phyloP scores from a whole-genome alignment of 1,139 yeast genomes.

The Pichia sp. region DNA sequence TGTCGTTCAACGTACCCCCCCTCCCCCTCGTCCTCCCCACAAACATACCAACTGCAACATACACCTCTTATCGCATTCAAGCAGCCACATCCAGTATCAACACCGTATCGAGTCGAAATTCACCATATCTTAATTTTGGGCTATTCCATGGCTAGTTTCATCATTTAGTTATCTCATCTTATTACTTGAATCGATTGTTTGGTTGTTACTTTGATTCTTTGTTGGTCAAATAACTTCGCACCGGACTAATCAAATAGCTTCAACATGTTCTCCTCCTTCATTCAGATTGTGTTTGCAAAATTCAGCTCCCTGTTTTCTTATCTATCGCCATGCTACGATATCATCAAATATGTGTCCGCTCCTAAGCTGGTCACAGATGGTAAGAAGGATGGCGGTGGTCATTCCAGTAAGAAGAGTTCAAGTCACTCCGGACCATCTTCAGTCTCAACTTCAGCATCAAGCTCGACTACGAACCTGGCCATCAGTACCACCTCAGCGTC shows the following conservation, averaged over 20 bases:
- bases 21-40: too few species aligned
- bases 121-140: not conserved
- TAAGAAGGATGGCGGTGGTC: not conserved
- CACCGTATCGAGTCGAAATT: not conserved
- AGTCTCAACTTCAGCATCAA: not conserved
- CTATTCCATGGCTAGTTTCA: not conserved
- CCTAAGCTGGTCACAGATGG: not conserved
- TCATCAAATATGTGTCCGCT: conserved; percentile 5
- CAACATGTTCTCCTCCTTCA: not conserved
- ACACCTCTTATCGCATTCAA: not conserved
- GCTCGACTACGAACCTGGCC: not conserved
- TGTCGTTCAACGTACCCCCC: too few species aligned
- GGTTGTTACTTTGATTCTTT: not conserved
- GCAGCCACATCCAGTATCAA: not conserved
- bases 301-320: not conserved
- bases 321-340: not conserved
- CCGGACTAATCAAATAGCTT: not conserved
- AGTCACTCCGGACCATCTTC: too few species aligned
- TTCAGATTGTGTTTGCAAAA: conserved; percentile 2
- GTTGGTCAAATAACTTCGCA: not conserved
- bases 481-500: not conserved
- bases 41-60: too few species aligned
- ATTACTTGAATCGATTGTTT: not conserved
- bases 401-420: not conserved
- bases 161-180: not conserved